Evolutionary conservation across 345 rosid species (phyloP).

Genomic region (Gossypium stocksii): DNA sequence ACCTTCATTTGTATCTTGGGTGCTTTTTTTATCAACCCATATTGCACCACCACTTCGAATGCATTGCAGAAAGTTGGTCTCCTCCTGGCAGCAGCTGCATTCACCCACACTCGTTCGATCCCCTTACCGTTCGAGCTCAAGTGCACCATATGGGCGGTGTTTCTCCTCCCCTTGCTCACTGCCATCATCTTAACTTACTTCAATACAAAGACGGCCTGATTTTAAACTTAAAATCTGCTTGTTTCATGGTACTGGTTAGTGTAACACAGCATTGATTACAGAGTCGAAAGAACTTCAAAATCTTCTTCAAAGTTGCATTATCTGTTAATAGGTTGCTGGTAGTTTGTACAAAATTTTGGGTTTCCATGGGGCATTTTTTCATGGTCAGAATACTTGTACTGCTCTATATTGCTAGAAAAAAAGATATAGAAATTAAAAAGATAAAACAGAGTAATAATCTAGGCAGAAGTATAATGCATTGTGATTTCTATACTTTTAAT

Average conservation of each 20-base stretch:
- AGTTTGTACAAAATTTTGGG: background rate
- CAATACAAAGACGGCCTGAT: background rate
- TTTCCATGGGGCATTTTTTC: no score
- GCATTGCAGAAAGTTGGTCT: background rate
- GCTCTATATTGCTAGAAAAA: no score
- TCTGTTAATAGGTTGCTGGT: background rate
- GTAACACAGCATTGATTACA: background rate
- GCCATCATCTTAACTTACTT: background rate
- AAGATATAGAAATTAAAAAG: no score
- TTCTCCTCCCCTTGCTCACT: background rate
- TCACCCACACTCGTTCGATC: background rate
- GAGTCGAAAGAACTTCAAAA: background rate
- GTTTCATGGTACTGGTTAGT: background rate
- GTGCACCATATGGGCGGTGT: background rate
- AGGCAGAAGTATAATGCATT: no score
- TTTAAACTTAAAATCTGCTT: background rate
- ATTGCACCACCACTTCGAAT: background rate
- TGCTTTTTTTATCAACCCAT: background rate
- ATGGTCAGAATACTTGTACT: no score
- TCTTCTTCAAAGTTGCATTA: background rate
- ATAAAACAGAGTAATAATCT: no score
- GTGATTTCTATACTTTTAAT: no score
- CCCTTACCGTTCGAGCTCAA: background rate
- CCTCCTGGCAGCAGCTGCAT: slow-evolving; percentile 3
- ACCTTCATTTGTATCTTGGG: background rate